Percentiles rank a stretch among this genome's conserved stretches.
phyloP scores from a whole-genome alignment of 139 green algal species.

The Micractinium sp. region DNA sequence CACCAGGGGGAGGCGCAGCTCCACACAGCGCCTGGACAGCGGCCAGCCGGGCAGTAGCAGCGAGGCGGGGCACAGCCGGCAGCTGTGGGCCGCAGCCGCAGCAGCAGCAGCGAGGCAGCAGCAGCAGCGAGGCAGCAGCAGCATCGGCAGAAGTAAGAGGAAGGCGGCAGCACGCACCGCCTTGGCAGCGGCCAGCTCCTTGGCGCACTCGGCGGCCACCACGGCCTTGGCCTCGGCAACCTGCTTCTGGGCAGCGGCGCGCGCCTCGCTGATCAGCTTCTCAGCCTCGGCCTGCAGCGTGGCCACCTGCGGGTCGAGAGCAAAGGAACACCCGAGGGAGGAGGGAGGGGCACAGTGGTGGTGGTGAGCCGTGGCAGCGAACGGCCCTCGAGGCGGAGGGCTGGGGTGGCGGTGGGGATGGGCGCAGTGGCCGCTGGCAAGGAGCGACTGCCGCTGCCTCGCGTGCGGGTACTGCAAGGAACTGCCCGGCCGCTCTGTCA shows the following conservation, averaged over 20 bases:
- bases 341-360: background rate
- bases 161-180: constrained; percentile 22
- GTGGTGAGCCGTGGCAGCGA: background rate
- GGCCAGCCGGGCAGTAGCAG: too few species aligned
- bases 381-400: background rate
- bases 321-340: background rate
- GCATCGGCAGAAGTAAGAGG: background rate
- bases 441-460: background rate
- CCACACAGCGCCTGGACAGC: too few species aligned
- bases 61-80: too few species aligned
- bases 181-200: constrained; percentile 59
- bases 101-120: background rate
- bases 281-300: constrained; percentile 58
- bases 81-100: background rate
- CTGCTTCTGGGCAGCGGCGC: constrained; percentile 51
- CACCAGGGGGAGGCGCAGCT: too few species aligned
- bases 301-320: constrained; percentile 4
- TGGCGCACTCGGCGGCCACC: constrained; percentile 48
- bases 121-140: background rate
- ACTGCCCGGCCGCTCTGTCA: too few species aligned
- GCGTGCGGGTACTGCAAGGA: background rate
- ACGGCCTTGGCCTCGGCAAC: constrained; percentile 54
- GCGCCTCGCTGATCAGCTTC: constrained; percentile 53
- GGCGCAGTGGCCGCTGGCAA: too few species aligned
- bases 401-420: background rate